Evolutionary conservation across 2,329 filamentous ascomycete genomes (phyloP).

Genomic region (Hypoxylon sp.): DNA sequence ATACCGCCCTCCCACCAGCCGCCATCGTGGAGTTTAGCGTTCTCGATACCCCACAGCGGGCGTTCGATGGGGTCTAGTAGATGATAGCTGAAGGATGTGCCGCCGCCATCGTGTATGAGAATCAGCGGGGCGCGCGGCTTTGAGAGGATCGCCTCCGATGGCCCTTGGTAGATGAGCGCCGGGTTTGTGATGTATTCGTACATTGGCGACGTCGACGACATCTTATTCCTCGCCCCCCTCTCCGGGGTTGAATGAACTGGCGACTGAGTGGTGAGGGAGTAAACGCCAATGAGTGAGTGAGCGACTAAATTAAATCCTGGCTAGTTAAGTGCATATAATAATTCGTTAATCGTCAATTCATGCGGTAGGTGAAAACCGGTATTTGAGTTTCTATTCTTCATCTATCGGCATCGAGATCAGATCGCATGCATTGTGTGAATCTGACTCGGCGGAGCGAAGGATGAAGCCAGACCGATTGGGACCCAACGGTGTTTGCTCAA

Average conservation of each 20-base stretch:
- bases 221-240: neutral
- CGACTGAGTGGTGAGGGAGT: neutral
- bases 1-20: slow-evolving; percentile 67
- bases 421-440: neutral
- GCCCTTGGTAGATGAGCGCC: slow-evolving; percentile 51
- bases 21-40: slow-evolving; percentile 66
- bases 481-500: neutral
- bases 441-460: neutral
- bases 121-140: slow-evolving; percentile 62
- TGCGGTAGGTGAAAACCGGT: neutral
- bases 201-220: slow-evolving; percentile 11
- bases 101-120: slow-evolving; percentile 73
- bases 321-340: neutral
- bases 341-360: slow-evolving; percentile 3
- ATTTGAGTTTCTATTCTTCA: neutral
- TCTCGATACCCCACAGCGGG: slow-evolving; percentile 68
- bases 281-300: neutral
- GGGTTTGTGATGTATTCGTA: slow-evolving; percentile 48
- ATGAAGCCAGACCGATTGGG: neutral
- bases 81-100: slow-evolving; percentile 72
- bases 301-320: neutral
- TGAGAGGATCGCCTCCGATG: slow-evolving; percentile 20
- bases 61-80: slow-evolving; percentile 66
- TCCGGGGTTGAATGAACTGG: neutral
- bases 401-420: neutral